Percentiles rank a stretch among this genome's conserved stretches.
phyloP scores from a whole-genome alignment of 2,329 filamentous ascomycete genomes.

The Volutella citrinella region DNA sequence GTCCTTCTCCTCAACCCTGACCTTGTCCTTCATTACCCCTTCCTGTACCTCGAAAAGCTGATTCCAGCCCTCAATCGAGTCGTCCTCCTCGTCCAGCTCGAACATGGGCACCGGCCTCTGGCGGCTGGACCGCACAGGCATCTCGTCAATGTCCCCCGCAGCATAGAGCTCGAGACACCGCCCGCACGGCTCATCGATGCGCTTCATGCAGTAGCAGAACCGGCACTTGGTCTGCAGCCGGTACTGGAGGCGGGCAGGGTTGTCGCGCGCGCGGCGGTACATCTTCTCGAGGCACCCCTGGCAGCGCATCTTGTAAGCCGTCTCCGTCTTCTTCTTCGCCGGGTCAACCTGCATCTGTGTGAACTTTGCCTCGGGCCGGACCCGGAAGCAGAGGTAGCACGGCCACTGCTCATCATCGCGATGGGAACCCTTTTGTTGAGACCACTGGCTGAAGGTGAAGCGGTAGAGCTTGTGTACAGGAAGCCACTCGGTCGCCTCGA shows the following conservation, averaged over 20 bases:
- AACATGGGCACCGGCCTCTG: too few species aligned
- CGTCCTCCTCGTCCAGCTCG: too few species aligned
- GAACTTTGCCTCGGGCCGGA: conserved; percentile 8
- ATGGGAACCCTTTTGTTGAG: not conserved
- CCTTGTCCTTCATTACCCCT: too few species aligned
- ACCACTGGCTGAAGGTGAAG: conserved; percentile 12
- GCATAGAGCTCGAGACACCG: conserved; percentile 17
- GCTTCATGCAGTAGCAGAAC: conserved; percentile 14
- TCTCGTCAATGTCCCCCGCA: conserved; percentile 9
- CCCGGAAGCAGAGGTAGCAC: conserved; percentile 16
- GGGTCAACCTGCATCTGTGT: not conserved
- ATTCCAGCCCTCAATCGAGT: too few species aligned
- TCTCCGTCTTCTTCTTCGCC: conserved; percentile 1
- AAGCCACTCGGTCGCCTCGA: conserved; percentile 11
- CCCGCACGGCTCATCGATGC: conserved; percentile 8
- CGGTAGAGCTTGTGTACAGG: conserved; percentile 12
- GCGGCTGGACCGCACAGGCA: too few species aligned
- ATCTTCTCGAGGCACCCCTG: conserved; percentile 7
- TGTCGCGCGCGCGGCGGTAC: conserved; percentile 1
- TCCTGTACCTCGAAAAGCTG: too few species aligned
- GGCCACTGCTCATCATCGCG: conserved; percentile 3
- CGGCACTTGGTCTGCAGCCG: conserved; percentile 11
- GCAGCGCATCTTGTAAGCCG: conserved; percentile 16
- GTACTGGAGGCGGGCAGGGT: conserved; percentile 7
- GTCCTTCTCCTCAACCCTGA: too few species aligned